A percentile compares a stretch with the other conserved stretches of the same genome.
These are phyloP conservation scores for Cladosporium sp. DNA, from an alignment of 2,329 filamentous ascomycete species.

Conservation along the genomic window DNA sequence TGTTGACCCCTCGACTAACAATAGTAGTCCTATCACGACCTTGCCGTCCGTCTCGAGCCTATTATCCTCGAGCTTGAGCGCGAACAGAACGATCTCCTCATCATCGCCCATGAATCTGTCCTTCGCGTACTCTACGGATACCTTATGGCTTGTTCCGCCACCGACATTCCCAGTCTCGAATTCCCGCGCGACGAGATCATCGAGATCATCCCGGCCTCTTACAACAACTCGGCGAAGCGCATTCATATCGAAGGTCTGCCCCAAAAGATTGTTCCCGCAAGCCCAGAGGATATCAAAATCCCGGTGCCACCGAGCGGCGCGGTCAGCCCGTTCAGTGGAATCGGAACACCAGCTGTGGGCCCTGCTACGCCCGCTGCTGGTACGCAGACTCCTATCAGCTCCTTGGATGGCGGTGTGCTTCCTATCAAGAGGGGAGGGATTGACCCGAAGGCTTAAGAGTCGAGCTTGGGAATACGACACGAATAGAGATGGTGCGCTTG, in stretches of 20 bases:
- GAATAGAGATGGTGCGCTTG: background rate
- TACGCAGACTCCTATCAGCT: constrained; percentile 16
- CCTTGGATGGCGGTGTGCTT: constrained; percentile 1
- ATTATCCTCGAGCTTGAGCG: constrained; percentile 97
- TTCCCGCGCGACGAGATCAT: constrained; percentile 98
- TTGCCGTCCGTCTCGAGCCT: constrained; percentile 94
- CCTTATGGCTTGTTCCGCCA: constrained; percentile 95
- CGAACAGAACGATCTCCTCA: constrained; percentile 95
- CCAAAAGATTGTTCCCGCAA: constrained; percentile 65
- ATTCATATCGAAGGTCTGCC: constrained; percentile 75
- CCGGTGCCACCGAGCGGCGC: constrained; percentile 61
- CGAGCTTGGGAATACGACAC: constrained; percentile 19
- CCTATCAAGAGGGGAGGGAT: background rate
- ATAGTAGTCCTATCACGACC: constrained; percentile 86
- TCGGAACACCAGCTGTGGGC: constrained; percentile 31
- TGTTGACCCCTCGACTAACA: background rate
- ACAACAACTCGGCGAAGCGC: constrained; percentile 91
- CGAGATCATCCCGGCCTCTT: constrained; percentile 95
- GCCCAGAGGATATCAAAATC: constrained; percentile 76
- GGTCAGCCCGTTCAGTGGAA: constrained; percentile 42
- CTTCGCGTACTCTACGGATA: constrained; percentile 95
- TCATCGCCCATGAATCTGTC: constrained; percentile 98
- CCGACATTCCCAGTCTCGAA: constrained; percentile 85
- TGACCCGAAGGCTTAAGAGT: constrained; percentile 7
- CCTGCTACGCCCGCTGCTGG: constrained; percentile 3